A percentile compares a stretch with the other conserved stretches of the same genome.
Conservation (phyloP, 371 early-diverging fungal species). For the Mucor mucedo region DNA sequence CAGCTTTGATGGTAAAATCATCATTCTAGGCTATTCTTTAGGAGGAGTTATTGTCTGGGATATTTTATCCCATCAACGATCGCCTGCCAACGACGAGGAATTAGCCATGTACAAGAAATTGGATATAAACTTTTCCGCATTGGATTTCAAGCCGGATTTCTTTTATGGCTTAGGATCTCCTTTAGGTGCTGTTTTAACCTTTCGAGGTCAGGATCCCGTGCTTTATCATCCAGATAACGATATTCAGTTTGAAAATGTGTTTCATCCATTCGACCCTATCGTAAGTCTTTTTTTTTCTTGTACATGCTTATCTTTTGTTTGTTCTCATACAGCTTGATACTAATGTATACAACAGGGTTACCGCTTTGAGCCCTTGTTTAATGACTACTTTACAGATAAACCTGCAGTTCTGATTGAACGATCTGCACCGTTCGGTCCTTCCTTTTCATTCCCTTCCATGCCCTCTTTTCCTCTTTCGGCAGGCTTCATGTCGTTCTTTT, state of each 20-base stretch:
- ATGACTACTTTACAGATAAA: slow-evolving; percentile 53
- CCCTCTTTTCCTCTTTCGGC: slow-evolving; percentile 49
- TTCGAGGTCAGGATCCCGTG: slow-evolving; percentile 59
- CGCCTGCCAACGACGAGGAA: slow-evolving; percentile 25
- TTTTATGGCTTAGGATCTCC: slow-evolving; percentile 70
- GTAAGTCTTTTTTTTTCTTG: slow-evolving; percentile 23
- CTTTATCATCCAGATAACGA: slow-evolving; percentile 56
- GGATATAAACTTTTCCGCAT: slow-evolving; percentile 51
- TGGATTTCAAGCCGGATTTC: slow-evolving; percentile 59
- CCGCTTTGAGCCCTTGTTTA: slow-evolving; percentile 53
- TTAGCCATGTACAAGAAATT: slow-evolving; percentile 34
- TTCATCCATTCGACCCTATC: slow-evolving; percentile 71
- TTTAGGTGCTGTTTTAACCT: slow-evolving; percentile 63
- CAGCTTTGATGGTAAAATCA: slow-evolving; percentile 62
- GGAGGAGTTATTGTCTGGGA: slow-evolving; percentile 73
- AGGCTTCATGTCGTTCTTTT: slow-evolving; percentile 43
- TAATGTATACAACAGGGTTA: slow-evolving; percentile 37
- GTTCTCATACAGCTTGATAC: too few species aligned
- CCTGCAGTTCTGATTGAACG: slow-evolving; percentile 54
- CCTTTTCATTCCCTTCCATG: slow-evolving; percentile 49
- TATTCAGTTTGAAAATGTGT: slow-evolving; percentile 65
- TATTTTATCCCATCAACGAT: slow-evolving; percentile 57
- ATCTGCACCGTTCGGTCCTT: slow-evolving; percentile 46
- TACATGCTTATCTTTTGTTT: background rate
- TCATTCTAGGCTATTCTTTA: slow-evolving; percentile 66